Conservation (phyloP, 495 filamentous ascomycete species). For the Talaromyces proteolyticus region DNA sequence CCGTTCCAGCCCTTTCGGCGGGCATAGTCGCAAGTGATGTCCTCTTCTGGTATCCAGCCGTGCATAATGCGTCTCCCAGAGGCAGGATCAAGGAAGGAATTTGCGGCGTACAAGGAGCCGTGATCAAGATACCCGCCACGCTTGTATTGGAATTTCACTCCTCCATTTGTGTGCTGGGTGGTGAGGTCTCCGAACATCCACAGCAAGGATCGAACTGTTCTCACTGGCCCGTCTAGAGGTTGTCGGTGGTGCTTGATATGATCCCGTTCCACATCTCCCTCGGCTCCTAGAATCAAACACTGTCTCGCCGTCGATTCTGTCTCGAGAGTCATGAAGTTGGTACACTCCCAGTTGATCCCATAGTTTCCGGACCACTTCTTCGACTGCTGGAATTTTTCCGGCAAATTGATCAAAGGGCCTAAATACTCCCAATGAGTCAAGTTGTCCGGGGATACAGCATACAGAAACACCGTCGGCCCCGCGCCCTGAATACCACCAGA, state of each 20-base stretch:
- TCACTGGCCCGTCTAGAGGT: conserved; percentile 2
- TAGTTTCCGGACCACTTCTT: conserved; percentile 14
- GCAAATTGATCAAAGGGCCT: conserved; percentile 2
- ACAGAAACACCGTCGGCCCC: conserved; percentile 9
- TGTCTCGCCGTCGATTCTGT: neutral
- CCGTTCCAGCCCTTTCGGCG: conserved; percentile 14
- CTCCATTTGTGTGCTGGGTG: neutral
- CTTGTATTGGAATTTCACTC: neutral
- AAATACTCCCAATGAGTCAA: conserved; percentile 3
- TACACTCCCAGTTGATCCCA: conserved; percentile 13
- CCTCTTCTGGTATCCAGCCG: conserved; percentile 14
- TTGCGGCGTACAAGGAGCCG: conserved; percentile 14
- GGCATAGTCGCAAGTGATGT: conserved; percentile 8
- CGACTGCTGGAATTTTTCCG: conserved; percentile 6
- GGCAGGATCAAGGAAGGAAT: conserved; percentile 12
- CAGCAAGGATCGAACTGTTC: conserved; percentile 9
- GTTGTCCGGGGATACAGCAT: conserved; percentile 4
- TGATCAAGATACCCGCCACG: conserved; percentile 12
- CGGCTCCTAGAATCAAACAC: conserved; percentile 12
- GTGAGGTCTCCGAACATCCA: conserved; percentile 13
- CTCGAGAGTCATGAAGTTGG: conserved; percentile 11
- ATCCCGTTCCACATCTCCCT: conserved; percentile 8
- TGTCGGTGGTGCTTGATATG: neutral
- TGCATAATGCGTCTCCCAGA: conserved; percentile 9
- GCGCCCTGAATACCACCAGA: conserved; percentile 7